phyloP scores from a whole-genome alignment of 805 yeast species.

The Diddensiella transvaalensis region DNA sequence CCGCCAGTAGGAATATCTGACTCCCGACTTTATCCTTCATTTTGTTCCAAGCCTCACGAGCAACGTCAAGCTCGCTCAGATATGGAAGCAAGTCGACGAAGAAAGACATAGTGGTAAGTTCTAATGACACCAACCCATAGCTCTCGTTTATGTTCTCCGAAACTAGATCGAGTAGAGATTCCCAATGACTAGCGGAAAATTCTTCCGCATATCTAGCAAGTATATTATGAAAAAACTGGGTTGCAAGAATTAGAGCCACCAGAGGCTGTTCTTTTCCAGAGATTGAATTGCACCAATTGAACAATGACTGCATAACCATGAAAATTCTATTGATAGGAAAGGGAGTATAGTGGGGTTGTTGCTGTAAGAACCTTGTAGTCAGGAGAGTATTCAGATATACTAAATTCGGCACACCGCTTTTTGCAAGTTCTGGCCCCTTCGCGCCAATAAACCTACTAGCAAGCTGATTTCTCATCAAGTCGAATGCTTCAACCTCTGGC shows the following conservation, averaged over 20 bases:
- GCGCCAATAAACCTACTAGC: constrained; percentile 54
- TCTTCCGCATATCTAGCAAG: constrained; percentile 21
- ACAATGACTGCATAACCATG: constrained; percentile 54
- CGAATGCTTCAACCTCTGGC: not conserved
- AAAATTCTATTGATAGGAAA: constrained; percentile 62
- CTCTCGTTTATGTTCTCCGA: constrained; percentile 17
- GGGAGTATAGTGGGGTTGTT: constrained; percentile 22
- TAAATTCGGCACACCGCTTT: constrained; percentile 36
- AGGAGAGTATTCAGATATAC: constrained; percentile 45
- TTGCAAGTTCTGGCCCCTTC: not conserved
- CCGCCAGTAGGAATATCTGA: constrained; percentile 42
- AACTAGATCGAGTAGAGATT: constrained; percentile 14
- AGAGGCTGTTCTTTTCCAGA: constrained; percentile 57
- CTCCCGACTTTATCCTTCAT: constrained; percentile 37
- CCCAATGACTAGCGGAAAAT: constrained; percentile 12
- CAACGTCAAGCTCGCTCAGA: not conserved
- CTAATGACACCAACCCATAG: constrained; percentile 36
- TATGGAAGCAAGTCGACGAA: constrained; percentile 30
- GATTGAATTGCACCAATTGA: constrained; percentile 60
- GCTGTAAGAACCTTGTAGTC: constrained; percentile 39
- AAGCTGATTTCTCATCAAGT: constrained; percentile 46
- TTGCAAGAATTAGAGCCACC: constrained; percentile 47
- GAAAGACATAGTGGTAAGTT: constrained; percentile 45
- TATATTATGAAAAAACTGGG: constrained; percentile 40
- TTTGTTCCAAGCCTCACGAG: constrained; percentile 36